Conservation (phyloP, 148 eudicot genomes). For the Vaccinium macrocarpon region DNA sequence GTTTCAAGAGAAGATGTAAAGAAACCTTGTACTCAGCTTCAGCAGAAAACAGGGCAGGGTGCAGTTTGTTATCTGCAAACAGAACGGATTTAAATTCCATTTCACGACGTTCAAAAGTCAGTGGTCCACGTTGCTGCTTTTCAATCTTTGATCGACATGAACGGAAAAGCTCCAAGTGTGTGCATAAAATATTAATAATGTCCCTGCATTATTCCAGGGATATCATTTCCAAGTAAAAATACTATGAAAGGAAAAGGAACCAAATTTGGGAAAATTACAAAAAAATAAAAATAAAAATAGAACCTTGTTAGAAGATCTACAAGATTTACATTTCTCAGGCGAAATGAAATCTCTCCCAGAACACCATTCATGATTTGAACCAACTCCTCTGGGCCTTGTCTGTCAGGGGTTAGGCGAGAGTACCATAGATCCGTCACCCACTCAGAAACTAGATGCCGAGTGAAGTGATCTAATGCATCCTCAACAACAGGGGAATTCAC, state of each 20-base stretch:
- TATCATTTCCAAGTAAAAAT: slow-evolving; percentile 11
- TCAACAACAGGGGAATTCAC: slow-evolving; percentile 90
- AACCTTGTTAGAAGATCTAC: slow-evolving; percentile 93
- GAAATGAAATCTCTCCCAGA: slow-evolving; percentile 78
- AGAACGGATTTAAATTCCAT: slow-evolving; percentile 58
- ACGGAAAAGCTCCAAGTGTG: slow-evolving; percentile 82
- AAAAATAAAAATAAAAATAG: neutral
- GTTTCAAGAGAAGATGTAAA: slow-evolving; percentile 5
- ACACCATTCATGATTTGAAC: slow-evolving; percentile 81
- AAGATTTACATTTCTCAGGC: slow-evolving; percentile 76
- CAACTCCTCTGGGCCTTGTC: slow-evolving; percentile 89
- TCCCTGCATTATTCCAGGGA: slow-evolving; percentile 60
- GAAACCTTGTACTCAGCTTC: slow-evolving; percentile 94
- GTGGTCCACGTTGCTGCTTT: slow-evolving; percentile 45
- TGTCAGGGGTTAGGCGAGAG: slow-evolving; percentile 80
- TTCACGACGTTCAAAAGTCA: slow-evolving; percentile 69
- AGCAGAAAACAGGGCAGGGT: slow-evolving; percentile 85
- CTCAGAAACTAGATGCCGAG: slow-evolving; percentile 83
- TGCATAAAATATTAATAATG: slow-evolving; percentile 60
- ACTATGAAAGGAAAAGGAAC: neutral
- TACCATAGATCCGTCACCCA: slow-evolving; percentile 99
- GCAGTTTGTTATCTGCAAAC: slow-evolving; percentile 76
- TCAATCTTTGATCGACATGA: slow-evolving; percentile 65
- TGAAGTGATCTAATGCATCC: slow-evolving; percentile 82
- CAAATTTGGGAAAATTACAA: neutral